Evolutionary conservation across 352 stramenopile genomes (phyloP), one percentile per base, ranked within the genome.

Genomic region (Pythium phragmiticola): DNA sequence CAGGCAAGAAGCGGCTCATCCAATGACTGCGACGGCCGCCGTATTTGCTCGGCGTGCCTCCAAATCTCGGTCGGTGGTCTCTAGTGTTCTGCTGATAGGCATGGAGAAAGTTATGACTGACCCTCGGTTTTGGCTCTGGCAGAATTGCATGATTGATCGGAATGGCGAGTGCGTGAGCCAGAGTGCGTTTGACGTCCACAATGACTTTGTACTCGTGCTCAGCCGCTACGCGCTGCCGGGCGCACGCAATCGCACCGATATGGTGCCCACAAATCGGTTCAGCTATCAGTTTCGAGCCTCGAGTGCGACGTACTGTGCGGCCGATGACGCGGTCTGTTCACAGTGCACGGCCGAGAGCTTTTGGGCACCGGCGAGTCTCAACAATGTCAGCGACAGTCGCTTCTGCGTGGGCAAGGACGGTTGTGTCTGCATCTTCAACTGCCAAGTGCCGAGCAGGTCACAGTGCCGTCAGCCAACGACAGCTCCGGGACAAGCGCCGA

Each of bases 351-450:
- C 28, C 8, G 19, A 45, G 11, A n/a, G 36, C 17, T 61, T 45
- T 43, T 48, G 41, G 41, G 4, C 28, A 17, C 26, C 47, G 9
- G 19, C 8, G 39, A 47, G 42, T 23, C 23, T 13, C 8, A 3
- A 21, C 12, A 43, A 17, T 30, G 7, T 16, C 23, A 26, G 19
- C 41, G 52, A 59, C 52, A 59, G 19, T 49, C 52, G 52, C 17
- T 62, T 54, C 19, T 62, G 56, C 34, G 43, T 62, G 14, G 56
- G 41, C 28, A 42, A 37, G 16, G 39, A 62, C 30, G 42, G 42
- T 17, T 62, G 43, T 26, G 34, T 62, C 23, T 62, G 56, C 23
- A 42, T 62, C 19, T 13, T 42, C 28, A 42, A n/a, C 30, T 62
- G 56, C 50, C n/a, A 54, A 34, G 19, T 39, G 7, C 11, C 34